Conservation (phyloP, 352 stramenopile species). For the Globisporangium nagaii region DNA sequence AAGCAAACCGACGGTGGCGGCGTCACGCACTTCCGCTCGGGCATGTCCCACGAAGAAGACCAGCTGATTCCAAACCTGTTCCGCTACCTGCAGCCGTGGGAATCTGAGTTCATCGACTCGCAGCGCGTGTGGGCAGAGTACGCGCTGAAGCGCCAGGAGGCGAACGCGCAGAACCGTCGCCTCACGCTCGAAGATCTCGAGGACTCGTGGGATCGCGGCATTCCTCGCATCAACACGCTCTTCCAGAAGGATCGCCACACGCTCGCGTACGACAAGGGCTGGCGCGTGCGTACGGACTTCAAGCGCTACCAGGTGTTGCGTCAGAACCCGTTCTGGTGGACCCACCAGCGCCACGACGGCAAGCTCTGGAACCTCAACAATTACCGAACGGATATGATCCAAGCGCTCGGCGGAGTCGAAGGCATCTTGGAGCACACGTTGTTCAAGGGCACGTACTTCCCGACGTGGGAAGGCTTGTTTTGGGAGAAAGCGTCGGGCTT, state of each 20-base stretch:
- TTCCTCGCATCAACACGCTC: slow-evolving; percentile 95
- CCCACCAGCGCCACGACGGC: slow-evolving; percentile 97
- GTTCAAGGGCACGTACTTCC: slow-evolving; percentile 99
- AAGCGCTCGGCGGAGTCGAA: slow-evolving; percentile 98
- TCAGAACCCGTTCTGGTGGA: slow-evolving; percentile 99
- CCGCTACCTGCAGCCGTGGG: slow-evolving; percentile 97
- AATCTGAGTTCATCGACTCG: slow-evolving; percentile 99
- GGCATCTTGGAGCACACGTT: slow-evolving; percentile 99
- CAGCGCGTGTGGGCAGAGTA: slow-evolving; percentile 99
- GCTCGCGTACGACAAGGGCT: slow-evolving; percentile 99
- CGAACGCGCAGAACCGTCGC: slow-evolving; percentile 97
- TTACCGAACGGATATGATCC: slow-evolving; percentile 99
- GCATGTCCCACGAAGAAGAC: slow-evolving; percentile 97
- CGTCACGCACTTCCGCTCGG: slow-evolving; percentile 99
- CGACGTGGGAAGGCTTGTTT: slow-evolving; percentile 99
- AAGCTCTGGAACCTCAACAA: slow-evolving; percentile 99
- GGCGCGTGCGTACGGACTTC: slow-evolving; percentile 98
- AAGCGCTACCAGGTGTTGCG: slow-evolving; percentile 98
- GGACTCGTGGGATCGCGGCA: slow-evolving; percentile 99
- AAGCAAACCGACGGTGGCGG: slow-evolving; percentile 98
- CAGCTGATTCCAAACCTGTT: slow-evolving; percentile 99
- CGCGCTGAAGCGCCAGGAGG: slow-evolving; percentile 98
- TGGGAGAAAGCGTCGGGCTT: slow-evolving; percentile 99
- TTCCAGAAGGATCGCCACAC: slow-evolving; percentile 99
- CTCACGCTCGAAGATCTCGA: slow-evolving; percentile 99